Evolutionary conservation across 2,329 filamentous ascomycete genomes (phyloP), one percentile per base, ranked within the genome.

Genomic region (Cladosporium sphaerospermum): DNA sequence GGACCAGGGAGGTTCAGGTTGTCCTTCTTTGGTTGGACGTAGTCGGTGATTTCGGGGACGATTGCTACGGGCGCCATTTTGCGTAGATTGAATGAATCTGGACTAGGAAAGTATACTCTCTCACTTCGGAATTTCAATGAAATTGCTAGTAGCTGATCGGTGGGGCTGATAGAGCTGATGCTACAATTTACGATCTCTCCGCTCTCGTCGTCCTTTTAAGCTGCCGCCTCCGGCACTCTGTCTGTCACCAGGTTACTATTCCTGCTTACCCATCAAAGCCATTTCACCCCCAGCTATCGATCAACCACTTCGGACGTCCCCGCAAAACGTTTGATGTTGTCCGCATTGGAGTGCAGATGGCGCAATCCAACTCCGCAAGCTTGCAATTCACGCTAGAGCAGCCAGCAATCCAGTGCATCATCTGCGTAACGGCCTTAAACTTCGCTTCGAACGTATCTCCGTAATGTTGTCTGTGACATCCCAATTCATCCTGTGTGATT

Each of bases 11-110:
- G 72, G 1, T 74, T 76, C 1, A 89, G 73, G 0, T 71, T 82
- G 63, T 88, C 83, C 61, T 87, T 88, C 57, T 70, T 76, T 0
- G 79, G 85, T 55, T 78, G 69, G 6, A 77, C 79, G 11, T 82
- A 78, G 63, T 89, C 85, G 37, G 77, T 77, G 56, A 88, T 87
- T 16, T 47, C 51, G 5, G 58, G 54, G 31, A 53, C 14, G 45
- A 62, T 62, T 44, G 61, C 59, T 28, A 44, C 43, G 16, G 58
- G 59, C 13, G 59, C 60, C 60, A 62, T 62, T 55, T 16, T 51
- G 14, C 28, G 10, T 42, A n/a, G 34, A n/a, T 36, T 36, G 7
- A 5, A 28, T 28, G 23, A 28, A 28, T 28, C 23, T 1, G 7
- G 23, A 7, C 23, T 28, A 28, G 23, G 23, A 28, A 28, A 28